Percentiles rank a stretch among this genome's conserved stretches.
phyloP scores from a whole-genome alignment of 2,329 filamentous ascomycete genomes.

The Aspergillus sp. region DNA sequence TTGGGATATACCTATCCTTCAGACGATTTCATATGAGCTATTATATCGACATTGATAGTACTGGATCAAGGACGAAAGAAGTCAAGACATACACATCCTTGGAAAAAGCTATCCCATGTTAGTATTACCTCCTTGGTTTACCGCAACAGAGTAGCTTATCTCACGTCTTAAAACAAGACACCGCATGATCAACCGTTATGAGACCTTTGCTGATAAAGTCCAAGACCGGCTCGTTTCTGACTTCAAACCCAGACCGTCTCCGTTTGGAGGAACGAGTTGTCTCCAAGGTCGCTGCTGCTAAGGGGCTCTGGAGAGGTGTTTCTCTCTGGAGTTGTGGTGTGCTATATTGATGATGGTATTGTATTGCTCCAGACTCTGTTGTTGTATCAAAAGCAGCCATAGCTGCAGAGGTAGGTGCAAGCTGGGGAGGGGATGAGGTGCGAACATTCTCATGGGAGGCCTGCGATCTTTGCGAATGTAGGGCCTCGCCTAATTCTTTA shows the following conservation, averaged over 20 bases:
- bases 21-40: not conserved
- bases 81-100: conserved; percentile 32
- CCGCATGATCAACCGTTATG: conserved; percentile 33
- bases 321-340: not conserved
- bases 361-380: not conserved
- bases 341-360: not conserved
- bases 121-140: not conserved
- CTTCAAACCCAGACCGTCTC: conserved; percentile 34
- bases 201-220: conserved; percentile 38
- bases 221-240: conserved; percentile 31
- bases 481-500: conserved; percentile 23
- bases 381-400: not conserved
- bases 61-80: not conserved
- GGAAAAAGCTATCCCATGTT: conserved; percentile 32
- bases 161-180: conserved; percentile 34
- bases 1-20: conserved; percentile 50
- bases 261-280: conserved; percentile 20
- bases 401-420: not conserved
- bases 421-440: not conserved
- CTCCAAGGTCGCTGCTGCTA: not conserved
- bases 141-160: not conserved
- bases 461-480: conserved; percentile 11
- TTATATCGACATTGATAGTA: not conserved
- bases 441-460: not conserved
- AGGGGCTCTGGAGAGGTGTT: not conserved